A percentile compares a stretch with the other conserved stretches of the same genome.
Evolutionary conservation across 108 stramenopile species (phyloP).

Genomic region (Conticribra guillardii): DNA sequence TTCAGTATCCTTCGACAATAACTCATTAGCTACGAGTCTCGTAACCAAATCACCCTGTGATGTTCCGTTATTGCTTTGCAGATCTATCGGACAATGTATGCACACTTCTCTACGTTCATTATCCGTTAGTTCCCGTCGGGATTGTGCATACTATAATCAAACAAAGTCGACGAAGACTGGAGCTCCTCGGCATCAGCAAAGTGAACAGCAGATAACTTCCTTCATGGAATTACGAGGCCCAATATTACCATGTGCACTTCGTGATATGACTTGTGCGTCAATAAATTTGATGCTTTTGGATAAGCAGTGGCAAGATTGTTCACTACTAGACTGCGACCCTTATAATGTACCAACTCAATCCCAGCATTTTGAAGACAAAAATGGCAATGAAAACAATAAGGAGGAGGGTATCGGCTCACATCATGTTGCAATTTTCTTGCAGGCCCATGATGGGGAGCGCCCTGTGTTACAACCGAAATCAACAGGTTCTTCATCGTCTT

Average conservation of each 20-base stretch:
- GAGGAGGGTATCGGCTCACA: slow-evolving; percentile 10
- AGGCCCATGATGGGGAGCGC: slow-evolving; percentile 41
- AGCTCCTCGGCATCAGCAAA: not conserved
- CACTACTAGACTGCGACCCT: not conserved
- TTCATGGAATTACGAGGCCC: slow-evolving; percentile 52
- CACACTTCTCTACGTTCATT: slow-evolving; percentile 53
- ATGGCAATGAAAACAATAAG: not conserved
- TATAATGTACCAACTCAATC: slow-evolving; percentile 12
- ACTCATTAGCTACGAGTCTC: slow-evolving; percentile 1
- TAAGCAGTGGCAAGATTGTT: not conserved
- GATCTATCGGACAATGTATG: slow-evolving; percentile 59
- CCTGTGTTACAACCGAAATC: slow-evolving; percentile 8
- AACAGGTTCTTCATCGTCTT: slow-evolving; percentile 31
- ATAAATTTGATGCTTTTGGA: slow-evolving; percentile 31
- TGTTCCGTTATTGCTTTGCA: slow-evolving; percentile 65
- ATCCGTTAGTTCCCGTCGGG: slow-evolving; percentile 32
- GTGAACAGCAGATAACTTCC: slow-evolving; percentile 12
- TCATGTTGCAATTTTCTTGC: slow-evolving; percentile 40
- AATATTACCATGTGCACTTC: slow-evolving; percentile 64
- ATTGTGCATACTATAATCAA: slow-evolving; percentile 37
- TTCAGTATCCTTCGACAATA: not conserved
- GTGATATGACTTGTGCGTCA: slow-evolving; percentile 49
- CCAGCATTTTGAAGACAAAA: not conserved
- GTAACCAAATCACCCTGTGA: slow-evolving; percentile 16
- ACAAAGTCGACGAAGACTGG: not conserved